These are phyloP conservation scores for Pythium diclinum DNA, from an alignment of 352 stramenopile genomes.

Conservation along the genomic window DNA sequence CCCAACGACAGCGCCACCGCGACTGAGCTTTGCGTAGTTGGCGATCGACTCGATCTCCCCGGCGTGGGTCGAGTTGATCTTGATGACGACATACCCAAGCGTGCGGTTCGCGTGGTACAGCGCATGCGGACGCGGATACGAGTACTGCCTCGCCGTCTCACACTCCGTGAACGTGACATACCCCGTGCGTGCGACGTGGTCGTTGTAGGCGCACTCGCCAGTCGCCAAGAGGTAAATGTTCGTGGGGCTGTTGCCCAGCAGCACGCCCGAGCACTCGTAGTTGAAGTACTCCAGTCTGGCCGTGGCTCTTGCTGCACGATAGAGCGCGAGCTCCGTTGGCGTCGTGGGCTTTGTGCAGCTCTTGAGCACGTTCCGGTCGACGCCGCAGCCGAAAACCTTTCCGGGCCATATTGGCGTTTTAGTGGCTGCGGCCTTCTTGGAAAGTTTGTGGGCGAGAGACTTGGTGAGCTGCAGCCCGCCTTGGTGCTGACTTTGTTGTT, in stretches of 20 bases:
- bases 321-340: neutral
- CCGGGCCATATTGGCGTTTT: neutral
- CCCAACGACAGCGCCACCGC: neutral
- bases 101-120: neutral
- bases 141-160: neutral
- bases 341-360: neutral
- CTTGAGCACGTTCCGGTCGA: conserved; percentile 1
- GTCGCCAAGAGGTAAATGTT: neutral
- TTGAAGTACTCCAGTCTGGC: neutral
- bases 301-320: neutral
- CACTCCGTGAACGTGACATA: neutral
- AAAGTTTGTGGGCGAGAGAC: neutral
- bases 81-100: neutral
- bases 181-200: neutral
- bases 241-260: neutral
- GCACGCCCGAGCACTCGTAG: conserved; percentile 1
- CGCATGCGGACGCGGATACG: neutral
- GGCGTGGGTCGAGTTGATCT: neutral
- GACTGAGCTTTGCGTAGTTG: neutral
- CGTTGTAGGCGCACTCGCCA: neutral
- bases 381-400: neutral
- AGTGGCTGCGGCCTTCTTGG: no score
- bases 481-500: neutral
- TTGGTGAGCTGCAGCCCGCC: neutral
- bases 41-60: neutral